Evolutionary conservation across 108 stramenopile species (phyloP).

Genomic region (Schizochytrium sp.): DNA sequence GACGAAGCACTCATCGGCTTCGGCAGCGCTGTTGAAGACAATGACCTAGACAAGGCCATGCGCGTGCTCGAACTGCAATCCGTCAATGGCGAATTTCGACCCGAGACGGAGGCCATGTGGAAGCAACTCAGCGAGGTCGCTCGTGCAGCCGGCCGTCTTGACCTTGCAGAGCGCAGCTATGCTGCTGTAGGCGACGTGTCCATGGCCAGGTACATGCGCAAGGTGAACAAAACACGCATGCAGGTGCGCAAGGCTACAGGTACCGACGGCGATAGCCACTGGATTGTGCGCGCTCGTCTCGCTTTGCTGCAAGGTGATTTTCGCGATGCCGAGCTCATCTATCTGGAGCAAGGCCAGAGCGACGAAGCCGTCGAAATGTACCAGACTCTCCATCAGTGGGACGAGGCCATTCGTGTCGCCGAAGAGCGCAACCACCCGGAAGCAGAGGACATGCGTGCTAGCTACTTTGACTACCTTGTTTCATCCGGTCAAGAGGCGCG

Average conservation of each 20-base stretch:
- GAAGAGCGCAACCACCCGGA: constrained; percentile 37
- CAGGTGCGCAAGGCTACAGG: constrained; percentile 27
- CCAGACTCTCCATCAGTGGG: constrained; percentile 43
- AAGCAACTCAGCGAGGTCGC: constrained; percentile 39
- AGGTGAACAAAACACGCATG: constrained; percentile 28
- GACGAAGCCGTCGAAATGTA: constrained; percentile 57
- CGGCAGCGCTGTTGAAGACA: constrained; percentile 53
- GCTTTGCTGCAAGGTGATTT: constrained; percentile 35
- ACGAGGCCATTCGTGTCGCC: constrained; percentile 50
- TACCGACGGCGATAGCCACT: constrained; percentile 24
- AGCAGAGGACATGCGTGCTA: constrained; percentile 31
- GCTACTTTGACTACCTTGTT: constrained; percentile 44
- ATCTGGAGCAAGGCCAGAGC: constrained; percentile 46
- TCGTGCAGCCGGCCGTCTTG: constrained; percentile 30
- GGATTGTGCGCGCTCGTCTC: constrained; percentile 31
- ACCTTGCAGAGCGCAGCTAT: constrained; percentile 43
- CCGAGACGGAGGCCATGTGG: constrained; percentile 62
- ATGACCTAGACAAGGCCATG: constrained; percentile 39
- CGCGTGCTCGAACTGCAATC: constrained; percentile 43
- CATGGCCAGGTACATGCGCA: constrained; percentile 37
- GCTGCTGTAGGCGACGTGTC: constrained; percentile 55
- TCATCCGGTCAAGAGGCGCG: constrained; percentile 47
- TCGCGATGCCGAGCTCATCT: constrained; percentile 40
- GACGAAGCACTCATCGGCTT: constrained; percentile 56
- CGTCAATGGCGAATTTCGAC: constrained; percentile 27